Percentiles rank a stretch among this genome's conserved stretches.
Evolutionary conservation across 768 basidiomycete species (phyloP).

Genomic region (Leccinum longicurvipes): DNA sequence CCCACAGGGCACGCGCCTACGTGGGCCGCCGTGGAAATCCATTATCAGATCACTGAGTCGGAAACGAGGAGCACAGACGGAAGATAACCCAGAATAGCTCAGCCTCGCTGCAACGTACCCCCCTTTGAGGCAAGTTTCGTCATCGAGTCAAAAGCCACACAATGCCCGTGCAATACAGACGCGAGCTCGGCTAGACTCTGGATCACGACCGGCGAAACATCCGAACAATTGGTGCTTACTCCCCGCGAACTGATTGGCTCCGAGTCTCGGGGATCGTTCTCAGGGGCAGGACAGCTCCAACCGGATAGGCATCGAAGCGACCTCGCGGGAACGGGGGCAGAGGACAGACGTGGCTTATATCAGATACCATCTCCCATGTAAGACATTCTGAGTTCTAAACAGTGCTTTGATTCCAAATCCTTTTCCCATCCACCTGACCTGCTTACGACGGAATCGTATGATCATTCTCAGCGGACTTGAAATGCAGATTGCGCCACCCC

Average conservation of each 20-base stretch:
- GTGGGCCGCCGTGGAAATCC: neutral
- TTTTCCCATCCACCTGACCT: slow-evolving; percentile 8
- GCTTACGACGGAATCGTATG: slow-evolving; percentile 9
- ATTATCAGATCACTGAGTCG: neutral
- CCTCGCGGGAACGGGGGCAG: neutral
- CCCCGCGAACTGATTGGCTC: neutral
- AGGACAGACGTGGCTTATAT: too few species aligned
- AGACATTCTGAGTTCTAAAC: slow-evolving; percentile 11
- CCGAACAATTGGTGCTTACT: neutral
- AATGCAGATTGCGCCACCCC: slow-evolving; percentile 1
- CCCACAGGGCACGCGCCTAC: neutral
- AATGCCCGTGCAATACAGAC: neutral
- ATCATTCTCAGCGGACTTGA: slow-evolving; percentile 27
- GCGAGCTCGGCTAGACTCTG: neutral
- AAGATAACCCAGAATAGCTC: neutral
- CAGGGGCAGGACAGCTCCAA: neutral
- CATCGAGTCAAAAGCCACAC: neutral
- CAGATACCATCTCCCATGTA: slow-evolving; percentile 2
- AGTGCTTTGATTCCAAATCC: neutral
- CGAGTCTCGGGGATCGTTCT: neutral
- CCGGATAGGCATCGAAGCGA: too few species aligned
- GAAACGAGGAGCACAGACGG: neutral
- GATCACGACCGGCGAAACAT: neutral
- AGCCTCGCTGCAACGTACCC: neutral
- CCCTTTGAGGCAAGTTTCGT: neutral